Conservation (phyloP, 306 rosid genomes). For the Mucuna pruriens region DNA sequence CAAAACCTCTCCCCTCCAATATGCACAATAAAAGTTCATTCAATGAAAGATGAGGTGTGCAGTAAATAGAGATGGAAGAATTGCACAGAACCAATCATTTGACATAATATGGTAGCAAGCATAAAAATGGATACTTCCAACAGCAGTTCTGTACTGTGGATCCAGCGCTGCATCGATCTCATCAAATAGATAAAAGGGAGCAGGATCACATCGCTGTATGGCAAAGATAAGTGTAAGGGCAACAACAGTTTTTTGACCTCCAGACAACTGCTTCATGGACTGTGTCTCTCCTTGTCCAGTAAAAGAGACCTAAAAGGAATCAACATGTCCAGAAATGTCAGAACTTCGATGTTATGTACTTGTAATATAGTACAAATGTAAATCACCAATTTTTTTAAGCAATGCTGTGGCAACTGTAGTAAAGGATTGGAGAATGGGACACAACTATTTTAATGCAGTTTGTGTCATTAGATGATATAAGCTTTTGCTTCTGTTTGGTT, state of each 20-base stretch:
- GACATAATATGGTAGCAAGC: slow-evolving; percentile 17
- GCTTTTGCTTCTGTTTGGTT: not conserved
- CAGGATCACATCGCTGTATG: slow-evolving; percentile 99
- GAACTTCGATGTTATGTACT: not conserved
- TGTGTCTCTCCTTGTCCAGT: slow-evolving; percentile 99
- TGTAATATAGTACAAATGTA: not conserved
- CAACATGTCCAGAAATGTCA: slow-evolving; percentile 32
- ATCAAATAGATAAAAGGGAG: slow-evolving; percentile 97
- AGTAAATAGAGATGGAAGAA: slow-evolving; percentile 3
- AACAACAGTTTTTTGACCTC: slow-evolving; percentile 99
- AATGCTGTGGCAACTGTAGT: slow-evolving; percentile 20
- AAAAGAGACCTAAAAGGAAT: slow-evolving; percentile 81
- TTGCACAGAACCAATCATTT: slow-evolving; percentile 16
- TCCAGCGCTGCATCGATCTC: slow-evolving; percentile 99
- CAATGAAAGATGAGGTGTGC: slow-evolving; percentile 16
- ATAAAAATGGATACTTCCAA: slow-evolving; percentile 86
- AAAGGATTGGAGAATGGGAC: slow-evolving; percentile 8
- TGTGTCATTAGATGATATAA: not conserved
- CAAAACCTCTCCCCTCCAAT: not conserved
- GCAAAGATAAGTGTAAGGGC: slow-evolving; percentile 98
- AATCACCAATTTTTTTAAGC: not conserved
- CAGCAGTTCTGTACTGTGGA: slow-evolving; percentile 98
- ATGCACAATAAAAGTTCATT: slow-evolving; percentile 18
- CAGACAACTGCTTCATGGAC: slow-evolving; percentile 98
- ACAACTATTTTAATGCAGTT: not conserved